phyloP scores from a whole-genome alignment of 1,284 basidiomycete species.

The Pseudozyma thailandica region DNA sequence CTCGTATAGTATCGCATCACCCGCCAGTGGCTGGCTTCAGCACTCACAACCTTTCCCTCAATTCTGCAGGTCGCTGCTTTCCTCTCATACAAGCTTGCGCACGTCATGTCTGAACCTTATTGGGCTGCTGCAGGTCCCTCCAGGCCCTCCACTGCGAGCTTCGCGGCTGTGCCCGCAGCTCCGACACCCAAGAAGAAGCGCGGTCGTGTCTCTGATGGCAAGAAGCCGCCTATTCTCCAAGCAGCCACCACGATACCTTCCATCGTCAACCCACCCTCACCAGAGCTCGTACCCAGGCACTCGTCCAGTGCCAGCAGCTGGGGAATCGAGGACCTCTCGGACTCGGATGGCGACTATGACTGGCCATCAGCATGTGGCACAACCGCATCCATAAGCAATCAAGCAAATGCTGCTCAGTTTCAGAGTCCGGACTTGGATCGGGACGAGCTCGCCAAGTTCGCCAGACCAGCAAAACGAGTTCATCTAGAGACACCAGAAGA shows the following conservation, averaged over 20 bases:
- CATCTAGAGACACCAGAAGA: constrained; percentile 44
- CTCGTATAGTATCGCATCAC: no score
- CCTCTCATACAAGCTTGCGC: no score
- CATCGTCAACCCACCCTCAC: constrained; percentile 40
- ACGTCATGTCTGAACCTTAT: constrained; percentile 19
- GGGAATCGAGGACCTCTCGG: constrained; percentile 46
- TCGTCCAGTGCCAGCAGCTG: constrained; percentile 48
- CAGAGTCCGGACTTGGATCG: constrained; percentile 26
- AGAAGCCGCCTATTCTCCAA: not conserved
- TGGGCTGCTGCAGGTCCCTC: constrained; percentile 38
- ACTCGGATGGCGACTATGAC: constrained; percentile 48
- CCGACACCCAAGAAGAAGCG: constrained; percentile 30
- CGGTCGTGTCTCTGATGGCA: constrained; percentile 27
- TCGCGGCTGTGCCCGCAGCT: constrained; percentile 13
- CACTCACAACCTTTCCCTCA: no score
- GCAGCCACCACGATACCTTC: constrained; percentile 23
- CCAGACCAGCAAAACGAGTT: constrained; percentile 30
- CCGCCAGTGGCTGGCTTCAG: no score
- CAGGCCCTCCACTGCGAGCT: constrained; percentile 25
- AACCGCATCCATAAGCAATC: not conserved
- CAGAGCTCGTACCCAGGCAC: constrained; percentile 34
- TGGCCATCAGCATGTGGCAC: constrained; percentile 12
- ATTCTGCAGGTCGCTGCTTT: no score
- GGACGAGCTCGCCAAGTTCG: constrained; percentile 40
- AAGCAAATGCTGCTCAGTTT: constrained; percentile 1